Evolutionary conservation across 208 protist species (phyloP), one percentile per base, ranked within the genome.

Genomic region (Phytomonas sp.): DNA sequence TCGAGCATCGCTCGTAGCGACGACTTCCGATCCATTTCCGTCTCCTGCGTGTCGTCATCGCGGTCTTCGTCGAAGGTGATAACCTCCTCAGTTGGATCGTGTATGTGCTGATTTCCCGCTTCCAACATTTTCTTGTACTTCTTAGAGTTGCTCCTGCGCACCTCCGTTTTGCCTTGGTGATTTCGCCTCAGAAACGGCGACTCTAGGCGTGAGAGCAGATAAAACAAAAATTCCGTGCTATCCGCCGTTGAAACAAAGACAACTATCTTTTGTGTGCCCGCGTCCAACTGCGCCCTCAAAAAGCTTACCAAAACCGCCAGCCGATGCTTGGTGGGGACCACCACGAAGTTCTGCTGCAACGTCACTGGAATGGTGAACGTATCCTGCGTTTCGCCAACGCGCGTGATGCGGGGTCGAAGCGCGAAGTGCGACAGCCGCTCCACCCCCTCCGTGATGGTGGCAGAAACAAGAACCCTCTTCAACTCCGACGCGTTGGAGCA

Each of bases 231-330:
- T 81, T 98, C 98, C 3, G 98, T 87, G n/a, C 84, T 88, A 64
- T 97, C 97, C 62, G 97, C 98, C 5, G 93, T 98, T n/a, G 93
- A 98, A 32, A 98, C 88, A 78, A 99, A 99, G 40, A 99, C 96
- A 66, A 99, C 97, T 13, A 98, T 84, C 71, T 97, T 92, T n/a
- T 81, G 73, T 20, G 90, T 88, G 37, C 98, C 96, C 28, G 98
- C 98, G 68, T 98, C 94, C 40, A 97, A 95, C 80, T 98, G 84
- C 4, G 79, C 76, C 36, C 84, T 81, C 34, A 90, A 62, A 74
- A 90, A 90, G 80, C 70, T 98, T 9, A 99, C 75, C 72, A 99
- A 98, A 0, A 97, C 98, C 51, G 97, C 98, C 3, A 96, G 79
- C 30, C 89, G 87, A 67, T 94, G 79, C 56, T 91, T 83, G 56